Evolutionary conservation across 192 early-diverging fungal genomes (phyloP).

Genomic region (Chytriomyces confervae): DNA sequence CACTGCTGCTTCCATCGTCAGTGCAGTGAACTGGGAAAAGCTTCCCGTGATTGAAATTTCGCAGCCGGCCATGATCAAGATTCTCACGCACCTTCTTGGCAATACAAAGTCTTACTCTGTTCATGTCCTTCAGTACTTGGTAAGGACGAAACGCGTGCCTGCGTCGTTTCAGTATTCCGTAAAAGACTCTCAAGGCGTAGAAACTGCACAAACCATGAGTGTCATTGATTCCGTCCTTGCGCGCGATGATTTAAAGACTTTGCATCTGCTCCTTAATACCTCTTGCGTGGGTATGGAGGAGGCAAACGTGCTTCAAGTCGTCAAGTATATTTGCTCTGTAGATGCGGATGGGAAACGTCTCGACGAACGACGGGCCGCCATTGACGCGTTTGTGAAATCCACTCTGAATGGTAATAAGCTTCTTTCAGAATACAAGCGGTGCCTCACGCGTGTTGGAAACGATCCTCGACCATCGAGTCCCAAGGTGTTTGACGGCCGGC

Average conservation of each 20-base stretch:
- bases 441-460: neutral
- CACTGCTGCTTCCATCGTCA: neutral
- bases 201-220: neutral
- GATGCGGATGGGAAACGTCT: neutral
- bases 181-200: neutral
- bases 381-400: slow-evolving; percentile 23
- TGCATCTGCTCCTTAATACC: slow-evolving; percentile 3
- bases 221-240: slow-evolving; percentile 19
- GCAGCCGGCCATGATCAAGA: slow-evolving; percentile 24
- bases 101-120: slow-evolving; percentile 10
- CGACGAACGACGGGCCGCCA: slow-evolving; percentile 6
- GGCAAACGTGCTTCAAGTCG: slow-evolving; percentile 4
- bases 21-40: neutral
- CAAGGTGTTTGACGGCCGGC: slow-evolving; percentile 29
- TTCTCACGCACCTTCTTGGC: slow-evolving; percentile 13
- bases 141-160: slow-evolving; percentile 26
- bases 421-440: slow-evolving; percentile 8
- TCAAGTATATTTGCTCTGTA: slow-evolving; percentile 15
- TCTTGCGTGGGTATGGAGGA: slow-evolving; percentile 19
- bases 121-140: slow-evolving; percentile 14
- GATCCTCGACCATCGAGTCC: neutral
- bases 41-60: slow-evolving; percentile 35
- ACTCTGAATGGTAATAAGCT: neutral
- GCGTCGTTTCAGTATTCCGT: neutral
- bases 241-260: slow-evolving; percentile 15